phyloP scores from a whole-genome alignment of 768 basidiomycete species.

The Phlegmacium glaucopus region DNA sequence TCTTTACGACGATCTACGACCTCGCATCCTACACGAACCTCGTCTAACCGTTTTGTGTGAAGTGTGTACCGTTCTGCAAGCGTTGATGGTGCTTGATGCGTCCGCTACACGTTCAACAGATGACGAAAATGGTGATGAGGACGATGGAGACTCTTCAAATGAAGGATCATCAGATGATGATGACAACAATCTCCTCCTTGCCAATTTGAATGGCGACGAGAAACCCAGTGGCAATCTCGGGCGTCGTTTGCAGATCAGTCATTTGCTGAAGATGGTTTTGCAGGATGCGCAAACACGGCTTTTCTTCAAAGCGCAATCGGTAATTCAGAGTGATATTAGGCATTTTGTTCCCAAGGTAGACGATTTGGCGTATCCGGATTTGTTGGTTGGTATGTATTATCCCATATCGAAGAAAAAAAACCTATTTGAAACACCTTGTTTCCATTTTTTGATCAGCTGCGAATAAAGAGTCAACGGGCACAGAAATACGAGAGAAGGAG shows the following conservation, averaged over 20 bases:
- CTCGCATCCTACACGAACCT: conserved; percentile 91
- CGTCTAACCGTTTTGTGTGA: conserved; percentile 86
- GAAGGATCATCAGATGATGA: not conserved
- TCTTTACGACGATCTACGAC: conserved; percentile 93
- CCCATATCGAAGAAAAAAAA: conserved; percentile 1
- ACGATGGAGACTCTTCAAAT: conserved; percentile 7
- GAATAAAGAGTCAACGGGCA: conserved; percentile 38
- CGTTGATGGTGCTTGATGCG: conserved; percentile 91
- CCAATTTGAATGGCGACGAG: conserved; percentile 32
- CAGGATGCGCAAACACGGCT: conserved; percentile 96
- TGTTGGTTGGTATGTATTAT: conserved; percentile 58
- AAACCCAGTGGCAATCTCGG: conserved; percentile 14
- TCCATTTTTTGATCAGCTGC: conserved; percentile 37
- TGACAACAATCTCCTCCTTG: not conserved
- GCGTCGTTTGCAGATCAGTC: conserved; percentile 70
- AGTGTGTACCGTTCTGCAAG: conserved; percentile 94
- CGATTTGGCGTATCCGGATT: conserved; percentile 86
- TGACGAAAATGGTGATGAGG: conserved; percentile 29
- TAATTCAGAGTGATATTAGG: conserved; percentile 85
- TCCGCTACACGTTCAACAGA: conserved; percentile 24
- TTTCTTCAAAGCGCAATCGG: conserved; percentile 93
- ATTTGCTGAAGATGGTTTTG: conserved; percentile 82
- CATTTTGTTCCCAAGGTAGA: conserved; percentile 74
- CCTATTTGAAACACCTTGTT: not conserved
- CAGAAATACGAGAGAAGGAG: conserved; percentile 62